Evolutionary conservation across 1,139 yeast species (phyloP).

Genomic region (Meyerozyma guilliermondii): DNA sequence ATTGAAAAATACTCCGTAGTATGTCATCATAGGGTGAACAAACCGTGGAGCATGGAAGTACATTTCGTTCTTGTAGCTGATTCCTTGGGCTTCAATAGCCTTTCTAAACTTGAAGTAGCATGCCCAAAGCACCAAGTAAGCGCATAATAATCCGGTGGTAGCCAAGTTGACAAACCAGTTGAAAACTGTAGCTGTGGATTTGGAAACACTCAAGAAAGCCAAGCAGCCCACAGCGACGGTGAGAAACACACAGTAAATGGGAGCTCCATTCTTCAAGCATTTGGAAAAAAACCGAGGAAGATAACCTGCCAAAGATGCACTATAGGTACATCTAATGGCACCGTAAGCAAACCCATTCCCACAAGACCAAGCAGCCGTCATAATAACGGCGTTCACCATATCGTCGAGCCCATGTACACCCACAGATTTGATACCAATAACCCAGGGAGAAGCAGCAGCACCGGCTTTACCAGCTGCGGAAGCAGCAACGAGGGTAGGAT

Average conservation of each 20-base stretch:
- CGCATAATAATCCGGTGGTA: constrained; percentile 50
- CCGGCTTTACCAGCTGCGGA: constrained; percentile 19
- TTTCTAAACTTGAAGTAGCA: constrained; percentile 37
- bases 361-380: constrained; percentile 35
- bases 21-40: constrained; percentile 29
- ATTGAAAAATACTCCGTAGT: constrained; percentile 25
- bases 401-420: constrained; percentile 34
- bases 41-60: constrained; percentile 23
- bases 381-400: constrained; percentile 29
- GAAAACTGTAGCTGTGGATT: constrained; percentile 27
- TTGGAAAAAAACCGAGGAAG: constrained; percentile 30
- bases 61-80: constrained; percentile 10
- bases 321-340: constrained; percentile 31
- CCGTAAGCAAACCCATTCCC: constrained; percentile 34
- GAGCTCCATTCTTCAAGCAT: constrained; percentile 31
- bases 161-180: constrained; percentile 36
- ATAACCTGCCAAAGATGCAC: constrained; percentile 34
- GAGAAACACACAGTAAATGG: constrained; percentile 26
- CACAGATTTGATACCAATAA: constrained; percentile 30
- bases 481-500: constrained; percentile 24
- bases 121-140: constrained; percentile 47
- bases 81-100: constrained; percentile 30
- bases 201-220: constrained; percentile 24
- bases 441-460: constrained; percentile 38
- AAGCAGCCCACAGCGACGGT: constrained; percentile 20